Conservation (phyloP, 768 basidiomycete genomes). For the Serendipita indica region DNA sequence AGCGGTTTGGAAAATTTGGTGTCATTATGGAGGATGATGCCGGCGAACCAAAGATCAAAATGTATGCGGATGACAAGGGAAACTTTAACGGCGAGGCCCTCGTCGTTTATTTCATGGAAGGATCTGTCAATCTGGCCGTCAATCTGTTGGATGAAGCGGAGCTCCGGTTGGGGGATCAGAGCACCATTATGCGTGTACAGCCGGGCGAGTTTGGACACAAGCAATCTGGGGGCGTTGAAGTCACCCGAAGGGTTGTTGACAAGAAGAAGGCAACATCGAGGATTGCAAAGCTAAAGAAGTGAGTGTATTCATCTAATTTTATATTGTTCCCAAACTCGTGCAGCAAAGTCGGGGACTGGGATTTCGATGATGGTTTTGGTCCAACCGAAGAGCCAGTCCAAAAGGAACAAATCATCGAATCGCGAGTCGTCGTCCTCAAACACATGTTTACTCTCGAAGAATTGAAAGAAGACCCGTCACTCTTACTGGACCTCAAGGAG, state of each 20-base stretch:
- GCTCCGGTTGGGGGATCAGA: slow-evolving; percentile 64
- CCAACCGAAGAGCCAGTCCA: slow-evolving; percentile 48
- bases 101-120: slow-evolving; percentile 95
- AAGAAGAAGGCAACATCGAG: slow-evolving; percentile 63
- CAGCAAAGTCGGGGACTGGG: slow-evolving; percentile 90
- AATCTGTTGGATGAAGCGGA: slow-evolving; percentile 86
- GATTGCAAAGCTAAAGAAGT: slow-evolving; percentile 84
- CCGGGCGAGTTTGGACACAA: slow-evolving; percentile 73
- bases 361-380: slow-evolving; percentile 85
- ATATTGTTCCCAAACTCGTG: neutral
- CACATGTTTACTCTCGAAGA: slow-evolving; percentile 87
- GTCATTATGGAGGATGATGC: slow-evolving; percentile 84
- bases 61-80: slow-evolving; percentile 82
- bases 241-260: slow-evolving; percentile 46
- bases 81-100: slow-evolving; percentile 87
- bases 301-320: slow-evolving; percentile 16
- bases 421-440: slow-evolving; percentile 79
- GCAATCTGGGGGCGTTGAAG: slow-evolving; percentile 27
- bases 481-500: slow-evolving; percentile 86
- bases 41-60: slow-evolving; percentile 88
- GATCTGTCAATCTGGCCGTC: slow-evolving; percentile 74
- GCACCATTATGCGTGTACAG: slow-evolving; percentile 55
- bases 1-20: slow-evolving; percentile 82
- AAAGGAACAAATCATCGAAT: slow-evolving; percentile 30
- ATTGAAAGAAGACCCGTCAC: slow-evolving; percentile 67